Evolutionary conservation across 495 filamentous ascomycete genomes (phyloP).

Genomic region (Cercophora scortea): DNA sequence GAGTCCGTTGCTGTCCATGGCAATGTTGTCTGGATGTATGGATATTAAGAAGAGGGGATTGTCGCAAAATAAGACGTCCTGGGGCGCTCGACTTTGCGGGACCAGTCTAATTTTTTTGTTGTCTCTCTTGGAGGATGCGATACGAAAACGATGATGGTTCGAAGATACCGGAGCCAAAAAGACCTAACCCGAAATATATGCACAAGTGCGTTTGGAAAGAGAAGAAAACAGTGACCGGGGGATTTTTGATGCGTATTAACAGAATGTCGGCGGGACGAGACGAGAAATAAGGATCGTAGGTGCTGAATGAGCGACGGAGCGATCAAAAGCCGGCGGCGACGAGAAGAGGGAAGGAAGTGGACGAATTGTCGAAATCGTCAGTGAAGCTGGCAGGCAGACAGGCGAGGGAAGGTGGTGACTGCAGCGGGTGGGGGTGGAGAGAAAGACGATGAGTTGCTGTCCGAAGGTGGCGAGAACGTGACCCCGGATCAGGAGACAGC

Average conservation of each 20-base stretch:
- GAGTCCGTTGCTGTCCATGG: constrained; percentile 96
- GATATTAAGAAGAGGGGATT: constrained; percentile 15
- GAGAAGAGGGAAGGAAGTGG: constrained; percentile 13
- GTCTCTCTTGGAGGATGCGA: constrained; percentile 19
- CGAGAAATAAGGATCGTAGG: constrained; percentile 15
- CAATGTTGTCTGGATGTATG: constrained; percentile 10
- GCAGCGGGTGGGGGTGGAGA: neutral
- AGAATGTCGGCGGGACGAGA: constrained; percentile 5
- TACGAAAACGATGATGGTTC: constrained; percentile 21
- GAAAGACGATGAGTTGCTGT: neutral
- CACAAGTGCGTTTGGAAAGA: neutral
- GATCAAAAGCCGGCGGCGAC: constrained; percentile 11
- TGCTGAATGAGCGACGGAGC: constrained; percentile 24
- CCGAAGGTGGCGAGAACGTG: constrained; percentile 8
- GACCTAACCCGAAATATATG: constrained; percentile 11
- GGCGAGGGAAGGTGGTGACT: constrained; percentile 1
- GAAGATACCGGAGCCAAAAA: constrained; percentile 13
- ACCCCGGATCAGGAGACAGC: neutral
- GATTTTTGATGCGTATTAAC: constrained; percentile 14
- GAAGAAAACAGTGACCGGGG: constrained; percentile 2
- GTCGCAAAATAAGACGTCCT: constrained; percentile 22
- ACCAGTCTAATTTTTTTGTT: constrained; percentile 19
- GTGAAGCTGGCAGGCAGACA: neutral
- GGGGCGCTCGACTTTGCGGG: constrained; percentile 19
- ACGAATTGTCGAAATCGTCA: neutral